A percentile compares a stretch with the other conserved stretches of the same genome.
These are phyloP conservation scores for Narthecium ossifragum DNA, from an alignment of 106 monocot genomes.

Conservation along the genomic window DNA sequence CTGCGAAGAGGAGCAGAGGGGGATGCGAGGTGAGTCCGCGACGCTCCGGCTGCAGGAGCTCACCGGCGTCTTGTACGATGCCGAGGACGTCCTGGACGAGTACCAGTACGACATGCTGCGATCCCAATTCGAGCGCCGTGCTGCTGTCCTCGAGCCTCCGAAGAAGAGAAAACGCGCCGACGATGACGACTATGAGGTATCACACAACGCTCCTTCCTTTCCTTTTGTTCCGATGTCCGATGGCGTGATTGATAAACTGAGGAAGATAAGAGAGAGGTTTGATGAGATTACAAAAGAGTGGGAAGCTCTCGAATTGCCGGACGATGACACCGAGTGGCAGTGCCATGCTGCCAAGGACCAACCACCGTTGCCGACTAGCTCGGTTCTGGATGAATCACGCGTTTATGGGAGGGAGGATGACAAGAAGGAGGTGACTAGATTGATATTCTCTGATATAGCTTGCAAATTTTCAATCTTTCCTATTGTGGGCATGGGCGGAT, in stretches of 20 bases:
- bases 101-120: constrained; percentile 11
- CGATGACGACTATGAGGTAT: not conserved
- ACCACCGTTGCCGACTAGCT: not conserved
- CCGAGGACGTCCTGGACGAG: constrained; percentile 12
- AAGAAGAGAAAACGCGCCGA: not conserved
- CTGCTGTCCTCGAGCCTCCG: not conserved
- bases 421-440: constrained; percentile 9
- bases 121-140: not conserved
- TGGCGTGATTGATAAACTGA: not conserved
- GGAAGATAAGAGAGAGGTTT: constrained; percentile 5
- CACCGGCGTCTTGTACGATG: constrained; percentile 15
- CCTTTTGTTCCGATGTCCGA: not conserved
- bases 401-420: constrained; percentile 20
- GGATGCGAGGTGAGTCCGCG: not conserved
- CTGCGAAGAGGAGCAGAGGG: not conserved
- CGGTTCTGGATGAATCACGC: not conserved
- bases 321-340: not conserved
- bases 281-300: constrained; percentile 6
- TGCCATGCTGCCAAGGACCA: not conserved
- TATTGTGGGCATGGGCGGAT: constrained; percentile 19
- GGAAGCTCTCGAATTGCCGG: not conserved
- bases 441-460: not conserved
- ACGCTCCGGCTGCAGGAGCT: constrained; percentile 12
- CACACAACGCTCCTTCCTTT: not conserved
- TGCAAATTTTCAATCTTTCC: constrained; percentile 2